Evolutionary conservation across 495 filamentous ascomycete genomes (phyloP).

Genomic region (Neurospora sp.): DNA sequence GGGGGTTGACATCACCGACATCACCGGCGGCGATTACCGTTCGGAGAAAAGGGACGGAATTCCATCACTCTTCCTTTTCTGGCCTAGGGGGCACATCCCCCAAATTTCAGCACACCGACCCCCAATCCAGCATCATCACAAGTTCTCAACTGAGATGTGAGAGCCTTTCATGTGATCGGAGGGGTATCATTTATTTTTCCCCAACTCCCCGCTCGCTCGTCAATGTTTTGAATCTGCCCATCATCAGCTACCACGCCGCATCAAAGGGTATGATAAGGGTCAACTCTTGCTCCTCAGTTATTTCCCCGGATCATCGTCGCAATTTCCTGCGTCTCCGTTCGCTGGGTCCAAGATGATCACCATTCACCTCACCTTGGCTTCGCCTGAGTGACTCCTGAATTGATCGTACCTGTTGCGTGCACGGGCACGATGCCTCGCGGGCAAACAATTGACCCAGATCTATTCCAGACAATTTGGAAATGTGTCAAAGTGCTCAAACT

Average conservation of each 20-base stretch:
- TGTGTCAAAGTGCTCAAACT: neutral
- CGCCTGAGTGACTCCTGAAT: neutral
- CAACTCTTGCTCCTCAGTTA: neutral
- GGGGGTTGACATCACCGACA: constrained; percentile 5
- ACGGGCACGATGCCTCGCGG: neutral
- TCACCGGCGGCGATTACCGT: constrained; percentile 5
- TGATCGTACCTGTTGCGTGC: neutral
- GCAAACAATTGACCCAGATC: neutral
- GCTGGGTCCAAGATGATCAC: neutral
- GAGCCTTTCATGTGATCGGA: constrained; percentile 8
- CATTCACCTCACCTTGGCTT: neutral
- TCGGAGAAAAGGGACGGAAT: constrained; percentile 4
- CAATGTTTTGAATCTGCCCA: neutral
- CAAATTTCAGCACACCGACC: neutral
- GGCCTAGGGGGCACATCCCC: neutral
- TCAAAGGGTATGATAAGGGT: neutral
- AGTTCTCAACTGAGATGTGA: neutral
- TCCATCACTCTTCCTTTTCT: neutral
- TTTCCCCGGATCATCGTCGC: neutral
- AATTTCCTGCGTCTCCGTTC: neutral
- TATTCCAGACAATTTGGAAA: neutral
- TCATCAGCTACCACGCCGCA: neutral
- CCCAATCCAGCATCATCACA: neutral
- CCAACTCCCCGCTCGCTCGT: neutral
- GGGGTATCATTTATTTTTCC: neutral